Base-by-base conservation (phyloP, 305 asterid species). In the Plantago lanceolata region DNA sequence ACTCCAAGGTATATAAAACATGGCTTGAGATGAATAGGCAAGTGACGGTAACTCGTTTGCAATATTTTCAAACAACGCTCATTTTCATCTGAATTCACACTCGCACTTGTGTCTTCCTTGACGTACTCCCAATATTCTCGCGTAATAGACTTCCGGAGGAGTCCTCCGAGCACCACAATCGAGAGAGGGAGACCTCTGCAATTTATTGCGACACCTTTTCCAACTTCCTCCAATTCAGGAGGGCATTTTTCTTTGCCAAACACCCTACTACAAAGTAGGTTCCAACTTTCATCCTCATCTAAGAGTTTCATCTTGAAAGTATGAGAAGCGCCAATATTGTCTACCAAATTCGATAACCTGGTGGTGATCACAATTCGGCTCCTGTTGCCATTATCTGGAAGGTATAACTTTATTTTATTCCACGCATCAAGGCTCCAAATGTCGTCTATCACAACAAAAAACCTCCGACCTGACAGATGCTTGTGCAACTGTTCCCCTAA, bases 161-260 rank as follows among this genome's bases (percentile, higher is more conserved):
- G 67, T 9, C 75, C 75, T 12, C 63, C 75, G 4, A 59, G 48
- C 60, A 59, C 71, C 31, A 51, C 63, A 26, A 71, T 51, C 3
- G 70, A 64, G 43, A 71, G 26, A 35, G 69, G 74, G 48, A 70
- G 71, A 0, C 69, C 69, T 49, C 24, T 19, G 31, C 70, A 64
- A 24, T 49, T 48, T 55, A 11, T 6, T 1, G 24, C 75, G 1
- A 71, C 65, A 15, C 0, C 11, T 12, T 59, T 56, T 15, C 71
- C 75, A 0, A 45, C 54, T 52, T 45, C 47, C 43, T 59, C 63
- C 21, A 71, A 8, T 51, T 65, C 63, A 19, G 33, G 26, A 1
- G 71, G 71, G 2, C 52, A 71, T 13, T n/a, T 11, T 40, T 11
- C 71, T 35, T 37, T 44, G 1, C 57, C 62, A 51, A 58, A 71